Base-by-base conservation (phyloP, 164 flowering plant species). In the Cinnamomum chago region DNA sequence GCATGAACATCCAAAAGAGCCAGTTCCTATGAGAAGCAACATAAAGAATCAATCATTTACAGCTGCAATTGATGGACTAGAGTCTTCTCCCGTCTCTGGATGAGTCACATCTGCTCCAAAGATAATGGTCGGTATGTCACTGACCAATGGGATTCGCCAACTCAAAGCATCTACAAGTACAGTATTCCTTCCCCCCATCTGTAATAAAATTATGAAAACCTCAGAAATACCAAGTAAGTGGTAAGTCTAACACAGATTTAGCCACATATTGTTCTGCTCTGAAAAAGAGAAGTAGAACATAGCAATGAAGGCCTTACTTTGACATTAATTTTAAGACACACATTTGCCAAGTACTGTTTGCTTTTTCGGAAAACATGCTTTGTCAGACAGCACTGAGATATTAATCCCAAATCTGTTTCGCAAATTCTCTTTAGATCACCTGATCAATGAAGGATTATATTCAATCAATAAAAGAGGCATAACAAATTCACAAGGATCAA, bases 81-180 rank as follows among this genome's bases (percentile, higher is more conserved):
- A 73, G 58, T 88, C 89, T 60, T 88, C 89, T 70, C 88, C 88
- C 17, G 79, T 76, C 73, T 88, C 84, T 7, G 89, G 88, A 62
- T 88, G 89, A 27, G 89, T 88, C 13, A 86, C 90, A 76, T 86
- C 90, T 23, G 89, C 90, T 70, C 90, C 90, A 76, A 86, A 88
- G n/a, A 88, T 86, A 3, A 88, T 88, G 1, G 90, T 86, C 0
- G 89, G 89, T 20, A 80, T 80, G 68, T 88, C 88, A 80, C 86
- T 88, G 35, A 86, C 88, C 73, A 84, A 77, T 66, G 89, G 90
- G 23, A 88, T 86, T 77, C 85, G 77, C 65, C 79, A 79, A 62
- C 83, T 79, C 3, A 86, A 9, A 64, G 89, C 90, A 86, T 88
- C 90, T 23, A 82, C 65, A 25, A 88, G 88, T 5, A 86, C 86